These are phyloP conservation scores for Fusarium sp. DNA, from an alignment of 2,329 filamentous ascomycete species.

Conservation along the genomic window DNA sequence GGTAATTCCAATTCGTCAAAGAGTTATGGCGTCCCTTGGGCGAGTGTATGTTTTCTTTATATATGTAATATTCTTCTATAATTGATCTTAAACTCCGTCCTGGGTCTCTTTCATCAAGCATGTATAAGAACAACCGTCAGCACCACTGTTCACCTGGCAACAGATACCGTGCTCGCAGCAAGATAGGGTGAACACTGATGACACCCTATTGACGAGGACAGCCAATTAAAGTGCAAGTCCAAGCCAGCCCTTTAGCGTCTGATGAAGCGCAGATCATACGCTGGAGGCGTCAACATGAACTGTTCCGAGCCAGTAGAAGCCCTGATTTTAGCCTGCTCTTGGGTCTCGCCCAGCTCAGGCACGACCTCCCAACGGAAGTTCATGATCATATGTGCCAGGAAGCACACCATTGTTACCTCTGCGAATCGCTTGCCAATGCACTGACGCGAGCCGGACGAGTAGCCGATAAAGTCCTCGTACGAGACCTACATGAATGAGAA, in stretches of 20 bases:
- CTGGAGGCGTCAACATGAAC: neutral
- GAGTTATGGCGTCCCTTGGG: too few species aligned
- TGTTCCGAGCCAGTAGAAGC: neutral
- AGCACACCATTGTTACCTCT: neutral
- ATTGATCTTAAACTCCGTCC: too few species aligned
- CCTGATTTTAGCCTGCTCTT: neutral
- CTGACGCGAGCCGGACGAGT: neutral
- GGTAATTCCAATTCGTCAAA: neutral
- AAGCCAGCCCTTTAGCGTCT: neutral
- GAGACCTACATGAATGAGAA: neutral
- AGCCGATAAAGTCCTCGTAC: neutral
- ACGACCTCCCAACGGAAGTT: neutral
- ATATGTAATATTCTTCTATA: neutral
- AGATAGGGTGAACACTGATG: accelerated
- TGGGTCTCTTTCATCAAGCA: neutral
- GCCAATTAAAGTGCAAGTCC: accelerated
- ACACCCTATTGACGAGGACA: neutral
- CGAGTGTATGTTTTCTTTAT: too few species aligned
- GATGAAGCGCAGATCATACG: neutral
- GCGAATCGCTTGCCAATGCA: neutral
- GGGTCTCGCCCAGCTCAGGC: neutral
- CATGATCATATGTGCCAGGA: neutral
- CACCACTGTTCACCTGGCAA: accelerated
- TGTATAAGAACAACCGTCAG: accelerated
- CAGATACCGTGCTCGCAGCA: accelerated